Conservation (phyloP, 2,329 filamentous ascomycete species). For the Fusarium pseudoanthophilum region DNA sequence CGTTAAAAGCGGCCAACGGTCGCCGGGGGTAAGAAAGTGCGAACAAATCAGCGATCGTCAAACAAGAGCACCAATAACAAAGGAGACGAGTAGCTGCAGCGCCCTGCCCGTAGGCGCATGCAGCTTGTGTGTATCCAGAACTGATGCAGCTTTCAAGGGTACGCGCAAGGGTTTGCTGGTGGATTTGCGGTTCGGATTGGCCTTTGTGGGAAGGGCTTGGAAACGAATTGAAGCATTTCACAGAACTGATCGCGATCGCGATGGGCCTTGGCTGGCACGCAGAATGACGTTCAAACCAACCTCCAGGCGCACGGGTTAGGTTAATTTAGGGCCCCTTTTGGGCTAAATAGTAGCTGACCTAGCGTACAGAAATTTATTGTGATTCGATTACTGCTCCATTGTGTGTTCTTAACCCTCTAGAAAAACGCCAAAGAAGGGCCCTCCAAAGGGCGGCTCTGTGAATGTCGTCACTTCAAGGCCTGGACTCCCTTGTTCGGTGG, state of each 20-base stretch:
- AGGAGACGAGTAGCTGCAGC: conserved; percentile 3
- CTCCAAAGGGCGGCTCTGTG: background rate
- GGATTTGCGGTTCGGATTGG: background rate
- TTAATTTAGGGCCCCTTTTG: conserved; percentile 11
- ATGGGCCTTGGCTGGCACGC: conserved; percentile 22
- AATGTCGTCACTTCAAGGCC: conserved; percentile 22
- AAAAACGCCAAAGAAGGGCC: background rate
- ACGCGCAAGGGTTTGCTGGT: conserved; percentile 9
- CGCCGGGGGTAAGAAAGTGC: conserved; percentile 10
- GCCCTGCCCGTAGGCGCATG: conserved; percentile 13
- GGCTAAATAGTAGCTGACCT: conserved; percentile 18
- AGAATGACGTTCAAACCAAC: conserved; percentile 26
- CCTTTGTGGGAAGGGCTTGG: background rate
- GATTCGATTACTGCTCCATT: conserved; percentile 5
- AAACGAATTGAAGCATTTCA: conserved; percentile 8
- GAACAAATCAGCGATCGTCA: conserved; percentile 22
- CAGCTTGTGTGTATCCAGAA: conserved; percentile 16
- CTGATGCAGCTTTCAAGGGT: conserved; percentile 20
- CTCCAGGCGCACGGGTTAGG: conserved; percentile 22
- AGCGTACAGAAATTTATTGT: background rate
- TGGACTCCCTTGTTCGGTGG: conserved; percentile 17
- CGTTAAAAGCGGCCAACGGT: conserved; percentile 16
- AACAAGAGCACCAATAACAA: conserved; percentile 17
- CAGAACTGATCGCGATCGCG: conserved; percentile 11
- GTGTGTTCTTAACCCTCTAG: background rate